Percentiles rank a stretch among this genome's conserved stretches.
Evolutionary conservation across 768 basidiomycete species (phyloP).

Genomic region (Russula dissimulans): DNA sequence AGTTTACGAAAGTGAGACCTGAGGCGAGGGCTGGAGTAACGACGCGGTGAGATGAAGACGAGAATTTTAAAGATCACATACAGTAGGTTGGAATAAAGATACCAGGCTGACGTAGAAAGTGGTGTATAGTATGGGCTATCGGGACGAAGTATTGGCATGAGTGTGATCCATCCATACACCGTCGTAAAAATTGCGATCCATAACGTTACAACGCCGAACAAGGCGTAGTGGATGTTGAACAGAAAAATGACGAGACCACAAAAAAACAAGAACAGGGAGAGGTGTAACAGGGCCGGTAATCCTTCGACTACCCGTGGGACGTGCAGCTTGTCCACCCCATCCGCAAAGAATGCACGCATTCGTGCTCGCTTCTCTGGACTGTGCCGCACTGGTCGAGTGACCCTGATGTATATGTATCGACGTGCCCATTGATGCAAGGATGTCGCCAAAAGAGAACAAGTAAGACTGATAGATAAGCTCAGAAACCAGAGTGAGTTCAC

Average conservation of each 20-base stretch:
- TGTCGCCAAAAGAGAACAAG: not conserved
- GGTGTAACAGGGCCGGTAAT: not conserved
- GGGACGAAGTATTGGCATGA: not conserved
- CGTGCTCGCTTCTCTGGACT: not conserved
- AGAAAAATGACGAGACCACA: not conserved
- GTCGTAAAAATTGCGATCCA: not conserved
- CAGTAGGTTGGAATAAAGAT: not conserved
- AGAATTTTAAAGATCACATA: not conserved
- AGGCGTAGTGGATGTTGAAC: not conserved
- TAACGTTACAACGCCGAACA: not conserved
- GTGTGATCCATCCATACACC: not conserved
- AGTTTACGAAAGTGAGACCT: not conserved
- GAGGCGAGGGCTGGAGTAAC: too few species aligned
- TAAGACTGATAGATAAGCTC: not conserved
- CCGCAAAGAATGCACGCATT: not conserved
- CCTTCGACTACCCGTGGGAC: not conserved
- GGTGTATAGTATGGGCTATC: not conserved
- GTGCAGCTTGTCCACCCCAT: not conserved
- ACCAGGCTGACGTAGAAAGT: not conserved
- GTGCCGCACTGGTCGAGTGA: not conserved
- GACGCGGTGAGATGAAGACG: too few species aligned
- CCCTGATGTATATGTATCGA: not conserved
- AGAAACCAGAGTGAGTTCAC: conserved; percentile 7
- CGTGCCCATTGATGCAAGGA: not conserved
- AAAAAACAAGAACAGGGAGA: not conserved